A percentile compares a stretch with the other conserved stretches of the same genome.
Conservation (phyloP, 139 green algal species). For the Micractinium sp. region DNA sequence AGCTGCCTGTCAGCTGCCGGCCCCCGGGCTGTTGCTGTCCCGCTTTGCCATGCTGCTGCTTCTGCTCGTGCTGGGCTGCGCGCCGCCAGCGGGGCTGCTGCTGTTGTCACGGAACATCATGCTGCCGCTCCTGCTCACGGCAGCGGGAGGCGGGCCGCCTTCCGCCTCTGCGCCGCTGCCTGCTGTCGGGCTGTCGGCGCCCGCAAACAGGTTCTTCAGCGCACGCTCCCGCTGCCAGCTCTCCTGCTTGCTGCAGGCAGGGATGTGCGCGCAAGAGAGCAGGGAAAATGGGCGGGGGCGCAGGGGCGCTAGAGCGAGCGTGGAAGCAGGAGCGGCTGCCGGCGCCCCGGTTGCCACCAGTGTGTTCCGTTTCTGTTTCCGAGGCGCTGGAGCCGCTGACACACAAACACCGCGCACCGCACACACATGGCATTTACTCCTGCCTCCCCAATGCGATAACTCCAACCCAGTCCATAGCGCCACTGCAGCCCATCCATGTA, state of each 20-base stretch:
- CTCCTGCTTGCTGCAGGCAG: conserved; percentile 26
- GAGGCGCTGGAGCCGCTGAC: too few species aligned
- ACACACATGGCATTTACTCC: too few species aligned
- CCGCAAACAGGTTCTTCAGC: conserved; percentile 25
- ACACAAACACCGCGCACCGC: too few species aligned
- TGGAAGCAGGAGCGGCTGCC: background rate
- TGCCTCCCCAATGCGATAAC: too few species aligned
- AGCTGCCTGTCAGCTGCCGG: too few species aligned
- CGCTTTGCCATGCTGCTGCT: background rate
- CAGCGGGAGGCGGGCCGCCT: too few species aligned
- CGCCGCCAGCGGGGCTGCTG: too few species aligned
- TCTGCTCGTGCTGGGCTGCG: background rate
- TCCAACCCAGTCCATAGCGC: too few species aligned
- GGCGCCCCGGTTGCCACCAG: too few species aligned
- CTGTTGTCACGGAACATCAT: background rate
- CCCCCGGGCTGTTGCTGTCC: background rate
- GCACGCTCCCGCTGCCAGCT: conserved; percentile 38
- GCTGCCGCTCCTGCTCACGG: background rate
- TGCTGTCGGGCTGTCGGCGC: background rate
- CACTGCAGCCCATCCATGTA: too few species aligned
- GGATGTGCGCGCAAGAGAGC: background rate
- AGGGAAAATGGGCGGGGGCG: background rate
- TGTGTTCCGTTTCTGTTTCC: too few species aligned
- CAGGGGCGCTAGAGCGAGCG: background rate
- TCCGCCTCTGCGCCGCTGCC: background rate